These are phyloP conservation scores for Fusarium chuoi DNA, from an alignment of 2,329 filamentous ascomycete genomes.

Conservation along the genomic window DNA sequence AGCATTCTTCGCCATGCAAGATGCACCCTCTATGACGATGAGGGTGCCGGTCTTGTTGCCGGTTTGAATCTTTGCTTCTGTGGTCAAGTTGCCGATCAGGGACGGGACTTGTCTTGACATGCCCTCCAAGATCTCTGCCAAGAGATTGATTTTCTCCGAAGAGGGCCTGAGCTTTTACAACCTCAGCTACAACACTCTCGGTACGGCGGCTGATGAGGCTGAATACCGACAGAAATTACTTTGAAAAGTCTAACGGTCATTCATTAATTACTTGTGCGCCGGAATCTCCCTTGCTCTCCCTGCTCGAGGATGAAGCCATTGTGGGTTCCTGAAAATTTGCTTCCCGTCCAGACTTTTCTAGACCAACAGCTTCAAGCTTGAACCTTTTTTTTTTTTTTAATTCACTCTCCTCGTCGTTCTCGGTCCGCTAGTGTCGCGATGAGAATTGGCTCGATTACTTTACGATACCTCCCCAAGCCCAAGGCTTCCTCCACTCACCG, in stretches of 20 bases:
- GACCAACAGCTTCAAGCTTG: slow-evolving; percentile 14
- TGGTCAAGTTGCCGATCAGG: slow-evolving; percentile 39
- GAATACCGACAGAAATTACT: not conserved
- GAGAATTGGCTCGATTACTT: slow-evolving; percentile 14
- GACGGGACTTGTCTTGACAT: slow-evolving; percentile 25
- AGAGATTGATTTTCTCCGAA: slow-evolving; percentile 41
- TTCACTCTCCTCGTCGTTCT: not conserved
- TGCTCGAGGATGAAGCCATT: slow-evolving; percentile 5
- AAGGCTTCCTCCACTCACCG: not conserved
- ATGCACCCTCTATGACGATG: slow-evolving; percentile 21
- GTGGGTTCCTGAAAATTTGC: slow-evolving; percentile 37
- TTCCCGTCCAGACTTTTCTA: slow-evolving; percentile 30
- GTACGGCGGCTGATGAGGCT: slow-evolving; percentile 4
- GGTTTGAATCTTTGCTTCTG: not conserved
- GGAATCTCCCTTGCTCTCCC: slow-evolving; percentile 7
- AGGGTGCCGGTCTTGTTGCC: not conserved
- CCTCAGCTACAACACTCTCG: not conserved
- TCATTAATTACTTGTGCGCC: not conserved
- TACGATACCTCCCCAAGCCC: slow-evolving; percentile 1
- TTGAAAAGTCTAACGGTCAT: slow-evolving; percentile 9
- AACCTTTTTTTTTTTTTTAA: not conserved
- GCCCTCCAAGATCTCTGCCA: slow-evolving; percentile 34
- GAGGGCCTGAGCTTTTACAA: slow-evolving; percentile 16
- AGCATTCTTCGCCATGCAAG: slow-evolving; percentile 24
- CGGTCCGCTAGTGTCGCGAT: slow-evolving; percentile 18